Evolutionary conservation across 176 grass and related monocot species (phyloP), one percentile per base, ranked within the genome.

Genomic region (Triticum monococcum): DNA sequence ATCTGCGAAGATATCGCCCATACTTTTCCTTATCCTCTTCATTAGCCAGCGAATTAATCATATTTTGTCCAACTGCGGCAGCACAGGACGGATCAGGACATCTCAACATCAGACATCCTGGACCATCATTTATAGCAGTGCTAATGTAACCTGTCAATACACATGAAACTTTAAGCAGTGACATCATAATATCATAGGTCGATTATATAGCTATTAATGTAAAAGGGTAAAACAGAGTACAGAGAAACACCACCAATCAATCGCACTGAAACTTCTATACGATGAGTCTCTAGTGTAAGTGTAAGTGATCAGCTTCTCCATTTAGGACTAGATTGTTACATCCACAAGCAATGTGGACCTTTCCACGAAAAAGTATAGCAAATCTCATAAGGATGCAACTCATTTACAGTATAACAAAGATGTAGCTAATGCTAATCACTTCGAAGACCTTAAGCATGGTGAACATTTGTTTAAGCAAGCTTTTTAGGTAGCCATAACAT

Each of bases 71-170:
- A 91, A 91, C 92, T 74, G 92, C 97, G 56, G 97, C 94, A 88
- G 68, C 86, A 88, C 94, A 99, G 28, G 90, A 91, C 13, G 97
- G 97, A 91, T 99, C 97, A 68, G 97, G 97, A 73, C 97, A 99
- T 85, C 97, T 89, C 83, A 99, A 83, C 92, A 94, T 96, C 87
- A 99, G 86, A 82, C 97, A 99, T 85, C 97, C 97, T 30, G 97
- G 97, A 85, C 97, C 97, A 84, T 99, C 97, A 88, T 89, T 99
- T 93, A 99, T 94, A 81, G 97, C 83, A n/a, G 97, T 99, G 83
- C 83, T 89, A 83, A 97, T 99, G 68, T 99, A 99, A 86, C 97
- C 97, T 99, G 92, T 64, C 83, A 80, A 88, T 85, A 22, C n/a
- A 61, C 68, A 3, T 41, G 66, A 83, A 84, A 75, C 17, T 60